Conservation (phyloP, 768 basidiomycete species). For the Serendipita indica region DNA sequence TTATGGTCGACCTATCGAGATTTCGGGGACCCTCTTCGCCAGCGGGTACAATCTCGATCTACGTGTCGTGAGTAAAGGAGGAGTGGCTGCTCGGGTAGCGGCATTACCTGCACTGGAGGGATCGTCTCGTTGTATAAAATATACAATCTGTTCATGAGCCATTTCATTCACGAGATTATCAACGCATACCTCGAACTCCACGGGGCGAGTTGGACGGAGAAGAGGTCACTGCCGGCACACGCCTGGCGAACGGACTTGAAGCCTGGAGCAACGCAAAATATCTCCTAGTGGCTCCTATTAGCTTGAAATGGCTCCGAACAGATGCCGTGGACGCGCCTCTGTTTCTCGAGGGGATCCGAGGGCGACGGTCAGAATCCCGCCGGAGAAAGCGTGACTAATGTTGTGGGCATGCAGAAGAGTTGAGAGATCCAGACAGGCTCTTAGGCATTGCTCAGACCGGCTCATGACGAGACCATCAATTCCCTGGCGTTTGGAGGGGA, state of each 20-base stretch:
- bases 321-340: conserved; percentile 33
- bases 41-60: conserved; percentile 75
- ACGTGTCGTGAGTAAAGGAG: conserved; percentile 5
- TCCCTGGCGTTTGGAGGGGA: no score
- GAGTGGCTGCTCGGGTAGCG: no score
- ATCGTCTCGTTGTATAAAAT: conserved; percentile 61
- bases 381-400: conserved; percentile 72
- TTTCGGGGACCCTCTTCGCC: conserved; percentile 69
- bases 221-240: conserved; percentile 43
- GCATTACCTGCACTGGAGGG: conserved; percentile 65
- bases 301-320: background rate
- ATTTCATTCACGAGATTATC: conserved; percentile 11
- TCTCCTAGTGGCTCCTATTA: conserved; percentile 39
- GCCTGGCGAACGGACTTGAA: conserved; percentile 74
- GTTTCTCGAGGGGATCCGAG: conserved; percentile 49
- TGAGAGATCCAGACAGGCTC: conserved; percentile 61
- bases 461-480: conserved; percentile 18
- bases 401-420: conserved; percentile 37
- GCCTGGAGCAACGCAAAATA: conserved; percentile 70
- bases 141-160: conserved; percentile 40
- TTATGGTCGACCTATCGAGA: conserved; percentile 51
- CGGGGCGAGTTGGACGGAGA: conserved; percentile 57
- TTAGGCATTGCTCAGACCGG: conserved; percentile 40
- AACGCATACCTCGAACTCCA: conserved; percentile 64
- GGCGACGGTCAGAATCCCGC: conserved; percentile 53